These are phyloP conservation scores for Corchorus capsularis DNA, from an alignment of 345 rosid genomes.

Conservation along the genomic window DNA sequence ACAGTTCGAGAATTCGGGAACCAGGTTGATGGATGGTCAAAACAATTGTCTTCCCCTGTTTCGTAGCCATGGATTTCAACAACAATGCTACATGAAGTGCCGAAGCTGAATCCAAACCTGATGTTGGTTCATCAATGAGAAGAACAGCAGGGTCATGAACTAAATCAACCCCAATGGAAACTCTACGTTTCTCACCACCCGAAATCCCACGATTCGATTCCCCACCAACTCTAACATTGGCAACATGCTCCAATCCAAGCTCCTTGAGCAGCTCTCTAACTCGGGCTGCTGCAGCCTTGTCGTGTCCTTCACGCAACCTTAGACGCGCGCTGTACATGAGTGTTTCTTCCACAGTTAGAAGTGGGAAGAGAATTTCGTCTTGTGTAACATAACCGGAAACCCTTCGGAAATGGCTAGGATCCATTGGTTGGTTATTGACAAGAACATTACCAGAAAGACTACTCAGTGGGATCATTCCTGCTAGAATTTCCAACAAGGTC, in stretches of 20 bases:
- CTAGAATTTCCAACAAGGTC: conserved; percentile 72
- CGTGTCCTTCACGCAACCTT: conserved; percentile 52
- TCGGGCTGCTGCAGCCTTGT: conserved; percentile 37
- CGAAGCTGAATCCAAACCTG: conserved; percentile 84
- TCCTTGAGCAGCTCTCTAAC: conserved; percentile 63
- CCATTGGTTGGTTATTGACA: conserved; percentile 57
- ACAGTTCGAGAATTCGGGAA: conserved; percentile 68
- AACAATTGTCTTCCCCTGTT: conserved; percentile 76
- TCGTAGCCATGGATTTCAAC: conserved; percentile 59
- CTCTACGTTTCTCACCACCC: conserved; percentile 82
- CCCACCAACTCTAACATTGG: conserved; percentile 53
- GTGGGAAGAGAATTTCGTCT: conserved; percentile 79
- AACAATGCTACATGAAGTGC: conserved; percentile 66
- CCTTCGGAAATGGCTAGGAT: conserved; percentile 52
- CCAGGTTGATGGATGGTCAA: conserved; percentile 87
- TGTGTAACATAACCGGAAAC: conserved; percentile 81
- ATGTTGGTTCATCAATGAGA: conserved; percentile 86
- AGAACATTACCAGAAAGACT: conserved; percentile 54
- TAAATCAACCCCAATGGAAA: conserved; percentile 82
- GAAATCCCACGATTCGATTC: conserved; percentile 68
- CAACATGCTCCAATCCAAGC: conserved; percentile 67
- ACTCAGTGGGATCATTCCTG: conserved; percentile 47
- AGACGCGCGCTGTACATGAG: conserved; percentile 69
- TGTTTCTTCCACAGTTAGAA: conserved; percentile 83
- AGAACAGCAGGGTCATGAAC: conserved; percentile 82